Conservation (phyloP, 2,329 filamentous ascomycete genomes). For the Hymenoscyphus repandus region DNA sequence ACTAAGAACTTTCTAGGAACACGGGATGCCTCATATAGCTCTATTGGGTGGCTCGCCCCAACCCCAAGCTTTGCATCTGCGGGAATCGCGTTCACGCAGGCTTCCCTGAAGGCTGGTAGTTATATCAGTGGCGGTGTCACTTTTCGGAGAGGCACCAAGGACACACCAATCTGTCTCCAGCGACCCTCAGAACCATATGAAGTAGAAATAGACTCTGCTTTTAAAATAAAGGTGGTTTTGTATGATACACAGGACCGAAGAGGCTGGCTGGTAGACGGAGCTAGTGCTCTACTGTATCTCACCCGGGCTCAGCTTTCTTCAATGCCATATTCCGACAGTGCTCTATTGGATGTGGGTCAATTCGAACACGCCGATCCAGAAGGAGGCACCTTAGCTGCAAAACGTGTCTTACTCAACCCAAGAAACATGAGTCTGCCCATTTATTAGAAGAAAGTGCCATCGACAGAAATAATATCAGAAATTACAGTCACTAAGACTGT, state of each 20-base stretch:
- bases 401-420: too few relatives aligned
- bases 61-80: not conserved
- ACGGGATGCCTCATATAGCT: too few relatives aligned
- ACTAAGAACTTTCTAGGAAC: too few relatives aligned
- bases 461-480: too few relatives aligned
- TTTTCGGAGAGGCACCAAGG: conserved; percentile 1
- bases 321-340: too few relatives aligned
- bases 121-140: not conserved
- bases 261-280: conserved; percentile 13
- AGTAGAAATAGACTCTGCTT: not conserved
- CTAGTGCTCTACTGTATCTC: conserved; percentile 12
- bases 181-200: not conserved
- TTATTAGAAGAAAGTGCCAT: too few relatives aligned
- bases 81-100: not conserved
- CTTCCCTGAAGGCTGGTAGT: not conserved
- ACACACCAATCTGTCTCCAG: not conserved
- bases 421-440: too few relatives aligned
- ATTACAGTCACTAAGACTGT: too few relatives aligned
- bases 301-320: conserved; percentile 3
- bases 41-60: too few relatives aligned
- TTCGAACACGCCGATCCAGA: too few relatives aligned
- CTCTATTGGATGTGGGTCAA: too few relatives aligned
- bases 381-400: too few relatives aligned
- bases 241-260: conserved; percentile 6
- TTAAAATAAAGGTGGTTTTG: conserved; percentile 4